Evolutionary conservation across 768 basidiomycete species (phyloP).

Genomic region (Podaxis carcinomalis): DNA sequence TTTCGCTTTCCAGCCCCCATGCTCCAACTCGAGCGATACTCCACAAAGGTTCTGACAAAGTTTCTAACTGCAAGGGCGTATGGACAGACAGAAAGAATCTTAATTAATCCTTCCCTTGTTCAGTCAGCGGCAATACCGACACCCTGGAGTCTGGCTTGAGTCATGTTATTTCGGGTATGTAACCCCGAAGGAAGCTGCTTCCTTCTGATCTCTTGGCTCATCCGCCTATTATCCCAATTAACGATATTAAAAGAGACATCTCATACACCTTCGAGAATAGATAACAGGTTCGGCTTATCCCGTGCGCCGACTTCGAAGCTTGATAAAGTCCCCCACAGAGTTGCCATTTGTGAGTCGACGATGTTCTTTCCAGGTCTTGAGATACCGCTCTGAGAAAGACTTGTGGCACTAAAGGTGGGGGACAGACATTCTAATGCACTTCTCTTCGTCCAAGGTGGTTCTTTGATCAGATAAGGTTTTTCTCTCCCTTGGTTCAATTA

Average conservation of each 20-base stretch:
- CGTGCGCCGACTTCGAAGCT: background rate
- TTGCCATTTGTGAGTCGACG: background rate
- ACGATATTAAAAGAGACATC: constrained; percentile 2
- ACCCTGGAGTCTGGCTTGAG: constrained; percentile 2
- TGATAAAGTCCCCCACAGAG: background rate
- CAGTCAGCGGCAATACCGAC: background rate
- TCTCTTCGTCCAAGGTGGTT: background rate
- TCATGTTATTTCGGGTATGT: constrained; percentile 6
- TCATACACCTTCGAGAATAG: background rate
- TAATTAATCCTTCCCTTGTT: background rate
- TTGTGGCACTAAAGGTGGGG: background rate
- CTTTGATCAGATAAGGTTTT: constrained; percentile 1
- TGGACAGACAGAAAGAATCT: background rate
- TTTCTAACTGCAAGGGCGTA: background rate
- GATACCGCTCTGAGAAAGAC: constrained; percentile 1
- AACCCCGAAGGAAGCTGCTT: background rate
- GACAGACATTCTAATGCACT: background rate
- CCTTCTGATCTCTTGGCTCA: constrained; percentile 1
- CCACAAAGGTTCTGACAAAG: background rate
- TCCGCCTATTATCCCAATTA: background rate
- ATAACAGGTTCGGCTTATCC: background rate
- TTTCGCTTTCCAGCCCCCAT: background rate
- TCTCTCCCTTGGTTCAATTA: background rate
- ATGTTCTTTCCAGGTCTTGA: background rate
- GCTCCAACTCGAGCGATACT: background rate